Evolutionary conservation across 2,329 filamentous ascomycete species (phyloP).

Genomic region (Cladobotryum protrusum): DNA sequence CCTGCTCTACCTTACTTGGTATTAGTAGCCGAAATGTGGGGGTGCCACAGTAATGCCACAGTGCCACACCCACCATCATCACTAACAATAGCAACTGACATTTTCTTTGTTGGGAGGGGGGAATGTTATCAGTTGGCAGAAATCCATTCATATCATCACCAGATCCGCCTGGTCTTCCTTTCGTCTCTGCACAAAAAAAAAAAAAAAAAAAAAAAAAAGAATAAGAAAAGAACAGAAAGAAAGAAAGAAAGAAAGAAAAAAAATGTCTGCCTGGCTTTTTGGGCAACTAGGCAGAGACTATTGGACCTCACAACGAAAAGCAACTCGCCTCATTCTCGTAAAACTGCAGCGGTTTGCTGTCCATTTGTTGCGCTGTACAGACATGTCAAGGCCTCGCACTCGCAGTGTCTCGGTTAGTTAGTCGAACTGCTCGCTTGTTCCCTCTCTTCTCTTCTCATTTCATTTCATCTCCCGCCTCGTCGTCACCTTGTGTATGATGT

Average conservation of each 20-base stretch:
- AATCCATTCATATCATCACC: no score
- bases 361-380: no score
- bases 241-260: no score
- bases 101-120: no score
- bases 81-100: conserved; percentile 5
- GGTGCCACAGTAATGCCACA: neutral
- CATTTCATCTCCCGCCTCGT: neutral
- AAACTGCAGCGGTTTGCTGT: no score
- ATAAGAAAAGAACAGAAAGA: neutral
- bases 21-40: conserved; percentile 4
- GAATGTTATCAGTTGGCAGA: no score
- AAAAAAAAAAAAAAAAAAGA: neutral
- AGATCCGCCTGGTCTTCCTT: neutral
- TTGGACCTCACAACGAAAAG: no score
- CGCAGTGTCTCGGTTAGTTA: conserved; percentile 6
- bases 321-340: no score
- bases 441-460: neutral
- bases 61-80: conserved; percentile 1
- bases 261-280: no score
- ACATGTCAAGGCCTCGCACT: no score
- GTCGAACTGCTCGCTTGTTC: neutral
- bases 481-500: no score
- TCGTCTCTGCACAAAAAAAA: neutral
- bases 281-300: no score
- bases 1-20: neutral